phyloP scores from a whole-genome alignment of 2,329 filamentous ascomycete genomes.

The Aureobasidium melanogenum region DNA sequence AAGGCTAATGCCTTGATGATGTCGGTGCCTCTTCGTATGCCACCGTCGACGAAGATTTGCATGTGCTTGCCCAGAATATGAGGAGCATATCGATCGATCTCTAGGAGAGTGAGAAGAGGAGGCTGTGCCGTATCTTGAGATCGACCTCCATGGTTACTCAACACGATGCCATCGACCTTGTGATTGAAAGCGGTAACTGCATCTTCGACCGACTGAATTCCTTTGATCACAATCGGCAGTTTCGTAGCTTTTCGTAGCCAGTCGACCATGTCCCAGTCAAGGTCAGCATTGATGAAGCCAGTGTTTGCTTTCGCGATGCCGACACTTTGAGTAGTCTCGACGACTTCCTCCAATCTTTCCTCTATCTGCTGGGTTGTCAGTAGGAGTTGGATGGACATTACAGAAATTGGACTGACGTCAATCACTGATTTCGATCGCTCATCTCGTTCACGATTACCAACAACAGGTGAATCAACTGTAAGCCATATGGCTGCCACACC shows the following conservation, averaged over 20 bases:
- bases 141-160: slow-evolving; percentile 45
- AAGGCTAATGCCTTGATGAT: slow-evolving; percentile 57
- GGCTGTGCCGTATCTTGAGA: slow-evolving; percentile 43
- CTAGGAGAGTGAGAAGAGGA: slow-evolving; percentile 50
- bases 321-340: slow-evolving; percentile 14
- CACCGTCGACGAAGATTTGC: slow-evolving; percentile 55
- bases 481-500: slow-evolving; percentile 48
- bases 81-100: slow-evolving; percentile 52
- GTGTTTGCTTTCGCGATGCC: slow-evolving; percentile 20
- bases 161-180: slow-evolving; percentile 36
- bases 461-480: slow-evolving; percentile 49
- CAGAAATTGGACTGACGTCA: neutral
- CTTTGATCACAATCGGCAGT: slow-evolving; percentile 24
- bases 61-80: slow-evolving; percentile 45
- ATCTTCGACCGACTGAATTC: slow-evolving; percentile 32
- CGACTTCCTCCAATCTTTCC: slow-evolving; percentile 17
- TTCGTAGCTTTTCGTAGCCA: slow-evolving; percentile 16
- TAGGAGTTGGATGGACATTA: neutral
- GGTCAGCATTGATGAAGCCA: slow-evolving; percentile 20
- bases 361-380: slow-evolving; percentile 11
- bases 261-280: slow-evolving; percentile 19
- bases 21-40: slow-evolving; percentile 54
- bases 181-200: slow-evolving; percentile 32
- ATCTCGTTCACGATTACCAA: slow-evolving; percentile 44
- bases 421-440: slow-evolving; percentile 32